These are phyloP conservation scores for Rhodosporidiobolus sp. DNA, from an alignment of 768 basidiomycete genomes.

Conservation along the genomic window DNA sequence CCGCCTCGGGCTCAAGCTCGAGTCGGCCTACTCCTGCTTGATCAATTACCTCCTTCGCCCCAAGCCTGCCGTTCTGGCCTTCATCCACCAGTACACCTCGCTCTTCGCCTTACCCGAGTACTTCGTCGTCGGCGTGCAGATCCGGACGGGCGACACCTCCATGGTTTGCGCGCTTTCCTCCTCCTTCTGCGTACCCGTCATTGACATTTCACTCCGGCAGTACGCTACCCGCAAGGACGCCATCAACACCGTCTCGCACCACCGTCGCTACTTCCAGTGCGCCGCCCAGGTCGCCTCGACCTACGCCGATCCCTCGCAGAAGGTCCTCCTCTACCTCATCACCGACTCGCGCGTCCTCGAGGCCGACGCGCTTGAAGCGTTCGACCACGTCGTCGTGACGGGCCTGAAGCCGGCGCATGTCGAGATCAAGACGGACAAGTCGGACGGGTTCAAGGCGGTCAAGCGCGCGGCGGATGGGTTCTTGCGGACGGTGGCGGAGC, in stretches of 20 bases:
- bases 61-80: constrained; percentile 11
- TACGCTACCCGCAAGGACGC: constrained; percentile 1
- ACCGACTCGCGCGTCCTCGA: constrained; percentile 24
- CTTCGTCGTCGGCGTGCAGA: constrained; percentile 21
- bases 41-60: constrained; percentile 35
- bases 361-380: background rate
- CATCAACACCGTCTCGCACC: constrained; percentile 20
- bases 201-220: background rate
- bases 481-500: constrained; percentile 21
- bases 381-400: constrained; percentile 22
- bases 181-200: background rate
- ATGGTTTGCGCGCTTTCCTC: constrained; percentile 7
- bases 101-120: constrained; percentile 20
- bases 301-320: constrained; percentile 17
- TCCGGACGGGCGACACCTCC: constrained; percentile 23
- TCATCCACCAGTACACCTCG: constrained; percentile 27
- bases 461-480: constrained; percentile 21
- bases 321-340: constrained; percentile 23
- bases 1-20: constrained; percentile 2
- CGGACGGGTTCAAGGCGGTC: background rate
- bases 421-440: constrained; percentile 10
- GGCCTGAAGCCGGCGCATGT: constrained; percentile 17
- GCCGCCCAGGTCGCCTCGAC: constrained; percentile 10
- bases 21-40: constrained; percentile 21
- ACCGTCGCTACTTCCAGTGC: constrained; percentile 23